A percentile compares a stretch with the other conserved stretches of the same genome.
Conservation (phyloP, 2,329 filamentous ascomycete species). For the Immersiporthe knoxdaviesiana region DNA sequence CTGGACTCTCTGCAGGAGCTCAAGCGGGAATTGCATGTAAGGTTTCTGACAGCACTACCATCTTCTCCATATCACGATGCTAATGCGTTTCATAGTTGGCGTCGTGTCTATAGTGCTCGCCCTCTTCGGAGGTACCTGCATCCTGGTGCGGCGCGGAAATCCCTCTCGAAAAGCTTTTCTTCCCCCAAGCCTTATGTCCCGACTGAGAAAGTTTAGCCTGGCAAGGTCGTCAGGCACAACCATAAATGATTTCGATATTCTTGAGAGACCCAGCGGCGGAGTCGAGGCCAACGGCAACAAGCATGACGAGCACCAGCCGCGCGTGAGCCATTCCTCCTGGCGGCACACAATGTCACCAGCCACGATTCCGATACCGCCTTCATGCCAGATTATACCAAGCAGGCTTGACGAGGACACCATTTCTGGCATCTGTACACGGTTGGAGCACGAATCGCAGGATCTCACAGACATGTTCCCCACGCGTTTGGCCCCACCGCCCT, state of each 20-base stretch:
- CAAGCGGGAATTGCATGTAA: slow-evolving; percentile 6
- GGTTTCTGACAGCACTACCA: too few relatives aligned
- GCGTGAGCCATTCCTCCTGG: neutral
- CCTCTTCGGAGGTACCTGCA: neutral
- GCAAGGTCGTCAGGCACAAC: neutral
- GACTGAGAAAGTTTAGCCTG: neutral
- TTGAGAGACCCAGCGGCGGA: neutral
- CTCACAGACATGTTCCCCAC: neutral
- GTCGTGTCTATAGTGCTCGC: neutral
- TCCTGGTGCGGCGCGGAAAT: neutral
- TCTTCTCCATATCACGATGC: neutral
- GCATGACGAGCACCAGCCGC: neutral
- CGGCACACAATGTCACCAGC: neutral
- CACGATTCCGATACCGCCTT: neutral
- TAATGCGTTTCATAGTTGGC: slow-evolving; percentile 1
- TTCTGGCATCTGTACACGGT: neutral
- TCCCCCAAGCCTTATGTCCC: neutral
- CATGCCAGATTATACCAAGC: neutral
- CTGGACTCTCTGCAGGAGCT: neutral
- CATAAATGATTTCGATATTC: neutral
- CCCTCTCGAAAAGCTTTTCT: neutral
- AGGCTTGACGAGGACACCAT: neutral
- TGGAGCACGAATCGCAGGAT: neutral
- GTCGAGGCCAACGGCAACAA: neutral
- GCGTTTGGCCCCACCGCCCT: neutral